Evolutionary conservation across 768 basidiomycete species (phyloP), one percentile per base, ranked within the genome.

Genomic region (Mycena maculata): DNA sequence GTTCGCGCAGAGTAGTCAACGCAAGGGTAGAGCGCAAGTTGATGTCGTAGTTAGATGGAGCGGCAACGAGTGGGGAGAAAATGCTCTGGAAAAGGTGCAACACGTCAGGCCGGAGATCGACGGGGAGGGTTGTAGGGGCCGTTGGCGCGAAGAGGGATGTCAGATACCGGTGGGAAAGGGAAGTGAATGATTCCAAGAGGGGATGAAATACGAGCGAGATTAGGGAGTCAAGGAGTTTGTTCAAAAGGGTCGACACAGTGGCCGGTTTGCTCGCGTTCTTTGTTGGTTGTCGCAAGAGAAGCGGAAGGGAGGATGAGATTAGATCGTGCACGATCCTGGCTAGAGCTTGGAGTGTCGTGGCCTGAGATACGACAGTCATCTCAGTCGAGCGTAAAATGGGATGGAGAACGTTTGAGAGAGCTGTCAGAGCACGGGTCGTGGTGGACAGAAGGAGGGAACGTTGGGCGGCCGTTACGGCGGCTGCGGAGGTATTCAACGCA

Each of bases 1-100:
- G 72, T 65, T 85, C 81, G 41, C 79, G 79, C 39, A 83, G 67
- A 12, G 79, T 75, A 63, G 78, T 78, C 65, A 85, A 67, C 30
- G 81, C 76, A 62, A 84, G 72, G n/a, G 81, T 74, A 31, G 67
- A 67, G 20, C 72, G 70, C 12, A 74, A 55, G 58, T 67, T 54
- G 67, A 62, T 63, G 62, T 68, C 62, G 70, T 68, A 69, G 44
- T 65, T 58, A 48, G 70, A 44, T 50, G 68, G 56, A 54, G 50
- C 60, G 25, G 45, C 50, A 22, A 60, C 44, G 20, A 73, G 47
- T 28, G 58, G 69, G 25, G 72, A 73, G 38, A 72, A 57, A 18
- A 53, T 68, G 30, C 54, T 72, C 66, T 69, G 75, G 59, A 80
- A 76, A 45, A 80, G 60, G 56, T 63, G 65, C 50, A 78, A 70